These are phyloP conservation scores for Dioscorea zingiberensis DNA, from an alignment of 106 monocot genomes.

Conservation along the genomic window DNA sequence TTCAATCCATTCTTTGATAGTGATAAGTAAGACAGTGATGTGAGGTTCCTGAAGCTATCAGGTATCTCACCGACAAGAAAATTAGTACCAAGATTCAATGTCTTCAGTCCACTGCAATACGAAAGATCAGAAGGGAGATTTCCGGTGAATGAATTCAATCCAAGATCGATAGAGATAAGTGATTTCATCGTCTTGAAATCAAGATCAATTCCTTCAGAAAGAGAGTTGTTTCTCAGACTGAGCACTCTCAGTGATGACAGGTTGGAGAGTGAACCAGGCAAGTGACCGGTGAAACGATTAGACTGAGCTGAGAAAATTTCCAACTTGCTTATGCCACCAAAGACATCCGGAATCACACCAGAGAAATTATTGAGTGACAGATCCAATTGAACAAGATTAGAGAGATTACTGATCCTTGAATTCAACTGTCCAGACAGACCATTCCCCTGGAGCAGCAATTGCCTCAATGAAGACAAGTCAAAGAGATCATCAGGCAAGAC, in stretches of 20 bases:
- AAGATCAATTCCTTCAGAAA: constrained; percentile 12
- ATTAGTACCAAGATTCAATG: constrained; percentile 64
- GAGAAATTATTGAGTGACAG: constrained; percentile 60
- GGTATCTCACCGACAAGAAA: constrained; percentile 64
- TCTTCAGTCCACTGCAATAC: constrained; percentile 29
- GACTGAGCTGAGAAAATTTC: constrained; percentile 24
- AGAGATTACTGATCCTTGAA: constrained; percentile 49
- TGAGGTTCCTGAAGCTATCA: constrained; percentile 44
- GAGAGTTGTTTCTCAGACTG: constrained; percentile 57
- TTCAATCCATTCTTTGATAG: constrained; percentile 52
- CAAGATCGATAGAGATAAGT: constrained; percentile 61
- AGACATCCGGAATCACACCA: constrained; percentile 57
- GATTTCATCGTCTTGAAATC: constrained; percentile 35
- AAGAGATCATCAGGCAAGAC: constrained; percentile 73
- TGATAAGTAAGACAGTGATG: constrained; percentile 41
- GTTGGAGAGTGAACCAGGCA: constrained; percentile 64
- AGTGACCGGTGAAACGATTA: constrained; percentile 23
- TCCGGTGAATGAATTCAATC: constrained; percentile 49
- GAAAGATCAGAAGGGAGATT: constrained; percentile 47
- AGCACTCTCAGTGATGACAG: constrained; percentile 34
- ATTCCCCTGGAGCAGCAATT: constrained; percentile 43
- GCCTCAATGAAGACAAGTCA: constrained; percentile 24
- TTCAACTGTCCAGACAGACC: constrained; percentile 27
- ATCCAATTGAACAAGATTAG: constrained; percentile 56
- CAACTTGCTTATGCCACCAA: constrained; percentile 38